phyloP scores from a whole-genome alignment of 305 asterid genomes.

The Plantago lanceolata region DNA sequence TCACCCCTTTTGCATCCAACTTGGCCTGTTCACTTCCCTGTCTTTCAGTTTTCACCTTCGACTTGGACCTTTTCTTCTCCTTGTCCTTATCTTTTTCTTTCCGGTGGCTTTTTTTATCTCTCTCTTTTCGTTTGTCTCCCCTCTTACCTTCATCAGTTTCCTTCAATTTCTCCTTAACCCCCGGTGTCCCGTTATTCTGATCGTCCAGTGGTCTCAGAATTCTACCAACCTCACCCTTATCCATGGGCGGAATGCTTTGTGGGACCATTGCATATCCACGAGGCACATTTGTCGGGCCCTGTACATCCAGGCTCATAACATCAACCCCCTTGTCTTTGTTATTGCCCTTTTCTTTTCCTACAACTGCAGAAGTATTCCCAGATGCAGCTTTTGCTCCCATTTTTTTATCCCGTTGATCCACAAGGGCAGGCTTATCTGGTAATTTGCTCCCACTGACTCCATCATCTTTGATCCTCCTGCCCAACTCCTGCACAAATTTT shows the following conservation, averaged over 20 bases:
- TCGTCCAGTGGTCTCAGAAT: conserved; percentile 33
- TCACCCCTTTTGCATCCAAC: conserved; percentile 27
- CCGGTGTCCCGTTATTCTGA: conserved; percentile 35
- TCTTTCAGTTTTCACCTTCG: conserved; percentile 28
- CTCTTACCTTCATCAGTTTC: conserved; percentile 33
- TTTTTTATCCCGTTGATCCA: conserved; percentile 33
- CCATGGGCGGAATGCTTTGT: conserved; percentile 24
- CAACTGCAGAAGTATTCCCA: conserved; percentile 27
- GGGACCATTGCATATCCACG: conserved; percentile 33
- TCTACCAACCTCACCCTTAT: conserved; percentile 35
- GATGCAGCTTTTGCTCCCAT: conserved; percentile 25
- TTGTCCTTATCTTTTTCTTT: conserved; percentile 39
- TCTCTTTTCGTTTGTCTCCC: conserved; percentile 25
- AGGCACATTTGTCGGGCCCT: conserved; percentile 30
- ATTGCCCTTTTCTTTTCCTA: conserved; percentile 38
- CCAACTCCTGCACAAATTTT: conserved; percentile 53
- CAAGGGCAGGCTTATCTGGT: conserved; percentile 34
- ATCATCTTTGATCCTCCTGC: conserved; percentile 51
- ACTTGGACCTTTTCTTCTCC: conserved; percentile 29
- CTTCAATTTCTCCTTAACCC: conserved; percentile 39
- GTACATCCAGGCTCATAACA: conserved; percentile 29
- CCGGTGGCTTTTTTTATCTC: conserved; percentile 24
- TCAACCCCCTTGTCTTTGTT: conserved; percentile 36
- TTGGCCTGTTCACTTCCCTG: conserved; percentile 27
- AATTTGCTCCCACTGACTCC: conserved; percentile 39